A percentile compares a stretch with the other conserved stretches of the same genome.
These are phyloP conservation scores for Fusarium siculi DNA, from an alignment of 2,329 filamentous ascomycete genomes.

Conservation along the genomic window DNA sequence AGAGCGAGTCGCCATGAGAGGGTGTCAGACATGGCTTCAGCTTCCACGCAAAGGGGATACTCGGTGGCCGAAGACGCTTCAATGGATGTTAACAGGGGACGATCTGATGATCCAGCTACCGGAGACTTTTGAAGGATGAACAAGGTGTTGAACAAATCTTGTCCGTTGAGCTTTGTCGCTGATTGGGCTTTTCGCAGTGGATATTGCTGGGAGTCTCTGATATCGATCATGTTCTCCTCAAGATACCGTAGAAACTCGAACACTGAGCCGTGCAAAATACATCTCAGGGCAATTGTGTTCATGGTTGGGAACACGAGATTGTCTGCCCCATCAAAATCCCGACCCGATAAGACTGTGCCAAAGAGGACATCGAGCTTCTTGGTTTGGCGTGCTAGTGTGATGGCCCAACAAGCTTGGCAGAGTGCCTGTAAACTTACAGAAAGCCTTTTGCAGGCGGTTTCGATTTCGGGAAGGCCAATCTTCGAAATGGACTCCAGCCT, in stretches of 20 bases:
- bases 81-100: conserved; percentile 69
- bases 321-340: conserved; percentile 77
- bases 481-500: conserved; percentile 28
- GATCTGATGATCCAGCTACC: background rate
- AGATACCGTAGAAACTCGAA: conserved; percentile 75
- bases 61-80: conserved; percentile 76
- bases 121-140: conserved; percentile 63
- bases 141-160: conserved; percentile 63
- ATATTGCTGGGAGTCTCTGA: conserved; percentile 79
- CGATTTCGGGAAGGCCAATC: conserved; percentile 36
- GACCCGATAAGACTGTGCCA: conserved; percentile 84
- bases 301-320: conserved; percentile 86
- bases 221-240: conserved; percentile 74
- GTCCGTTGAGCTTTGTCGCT: conserved; percentile 48
- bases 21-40: conserved; percentile 68
- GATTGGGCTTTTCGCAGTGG: conserved; percentile 77
- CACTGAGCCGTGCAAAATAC: conserved; percentile 75
- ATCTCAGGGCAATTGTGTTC: conserved; percentile 85
- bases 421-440: conserved; percentile 81
- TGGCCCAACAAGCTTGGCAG: conserved; percentile 80
- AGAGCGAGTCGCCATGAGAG: conserved; percentile 80
- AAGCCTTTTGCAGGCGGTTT: conserved; percentile 70
- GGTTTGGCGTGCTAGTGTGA: conserved; percentile 72
- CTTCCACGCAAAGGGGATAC: conserved; percentile 84
- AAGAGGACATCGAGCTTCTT: conserved; percentile 80